Evolutionary conservation across 305 asterid genomes (phyloP), one percentile per base, ranked within the genome.

Genomic region (Petunia hybrid): DNA sequence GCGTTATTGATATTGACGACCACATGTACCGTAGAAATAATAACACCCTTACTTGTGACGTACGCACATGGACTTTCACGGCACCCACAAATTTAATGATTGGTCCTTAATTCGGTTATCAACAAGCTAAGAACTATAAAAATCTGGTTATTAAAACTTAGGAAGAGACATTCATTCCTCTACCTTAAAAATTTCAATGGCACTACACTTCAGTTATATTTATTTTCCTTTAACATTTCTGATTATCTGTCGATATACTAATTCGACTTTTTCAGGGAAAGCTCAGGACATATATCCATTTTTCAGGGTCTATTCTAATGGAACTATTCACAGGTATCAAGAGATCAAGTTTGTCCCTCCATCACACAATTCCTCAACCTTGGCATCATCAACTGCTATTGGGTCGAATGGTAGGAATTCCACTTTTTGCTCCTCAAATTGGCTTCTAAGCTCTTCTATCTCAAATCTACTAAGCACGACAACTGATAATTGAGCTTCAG

Each of bases 291-390:
- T 93, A 79, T 51, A 85, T 46, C 94, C 90, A 0, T 74, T 87
- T 76, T 86, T 91, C 81, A 88, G 90, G 3, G 83, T 88, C 22
- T 81, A 81, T 89, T 76, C 22, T 80, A 82, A 85, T 76, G 98
- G 98, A 83, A 85, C 31, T 56, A 43, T 92, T 85, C 87, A 86
- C 6, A 82, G 90, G 2, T 88, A 66, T 84, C 0, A 2, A 0
- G 4, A 46, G 0, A 35, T 79, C 81, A 87, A 87, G 2, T 82
- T 80, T 7, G 64, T 85, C 42, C 91, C 95, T 0, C 90, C 98
- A 0, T 85, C 95, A 4, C 78, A 79, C 85, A 85, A 93, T 75
- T 89, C 85, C 43, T n/a, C n/a, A n/a, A n/a, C n/a, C n/a, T n/a
- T n/a, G n/a, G n/a, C n/a, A n/a, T n/a, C n/a, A n/a, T n/a, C n/a